Evolutionary conservation across 768 basidiomycete species (phyloP), one percentile per base, ranked within the genome.

Genomic region (Pleurotus citrinopileatus): DNA sequence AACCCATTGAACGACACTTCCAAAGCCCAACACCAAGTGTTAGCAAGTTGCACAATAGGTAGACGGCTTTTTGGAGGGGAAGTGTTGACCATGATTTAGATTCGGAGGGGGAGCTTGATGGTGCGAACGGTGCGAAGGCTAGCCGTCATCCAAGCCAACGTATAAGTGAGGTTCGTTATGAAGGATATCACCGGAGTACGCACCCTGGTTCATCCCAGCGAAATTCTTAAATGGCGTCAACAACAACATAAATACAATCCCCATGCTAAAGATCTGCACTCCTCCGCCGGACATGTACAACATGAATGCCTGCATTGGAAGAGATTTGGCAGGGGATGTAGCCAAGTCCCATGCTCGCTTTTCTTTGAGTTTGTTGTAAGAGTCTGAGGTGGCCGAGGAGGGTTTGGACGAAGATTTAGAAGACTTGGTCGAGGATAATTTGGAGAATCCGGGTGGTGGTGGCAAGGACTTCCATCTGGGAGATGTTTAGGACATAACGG

Each of bases 301-400:
- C 95, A 98, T 98, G 73, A 98, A 89, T 3, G 88, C 93, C 64
- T 98, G 94, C 95, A 97, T 97, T 3, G 94, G 94, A 23, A 98
- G 78, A 12, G 86, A 84, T 70, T 98, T 97, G 28, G 90, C 91
- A 1, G 94, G 94, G 3, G 82, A 74, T 45, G 86, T 80, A 34
- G 92, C 92, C 37, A 91, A 76, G 57, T 93, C 91, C 89, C 92
- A 91, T 38, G 92, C 92, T 23, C 90, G 84, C 62, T 80, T 86
- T 58, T 82, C 81, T 65, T 92, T 91, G 56, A 94, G 73, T 20
- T 71, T 67, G 58, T 87, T 80, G 60, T 90, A 84, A 3, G 83
- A 81, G 19, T 70, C 71, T 3, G 79, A 69, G 0, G 76, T 61
- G 15, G 69, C 60, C 0, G 68, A 60, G 0, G 42, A 62, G 55